phyloP scores from a whole-genome alignment of 73 alveolate genomes.

The Uronychia setigera region DNA sequence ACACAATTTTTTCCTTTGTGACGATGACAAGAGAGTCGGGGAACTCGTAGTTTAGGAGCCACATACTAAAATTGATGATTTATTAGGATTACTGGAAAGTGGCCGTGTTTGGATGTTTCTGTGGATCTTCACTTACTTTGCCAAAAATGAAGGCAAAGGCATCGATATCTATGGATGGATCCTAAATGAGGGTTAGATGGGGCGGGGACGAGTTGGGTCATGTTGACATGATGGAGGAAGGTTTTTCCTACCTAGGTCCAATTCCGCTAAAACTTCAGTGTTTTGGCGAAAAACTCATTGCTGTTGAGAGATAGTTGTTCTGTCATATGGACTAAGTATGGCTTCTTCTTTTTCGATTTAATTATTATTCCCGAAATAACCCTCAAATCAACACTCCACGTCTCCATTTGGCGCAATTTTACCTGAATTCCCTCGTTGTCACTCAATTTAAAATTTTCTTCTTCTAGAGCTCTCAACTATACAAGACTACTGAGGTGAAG shows the following conservation, averaged over 20 bases:
- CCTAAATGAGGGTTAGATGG: background rate
- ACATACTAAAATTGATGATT: conserved; percentile 21
- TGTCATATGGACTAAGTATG: background rate
- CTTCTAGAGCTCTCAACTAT: background rate
- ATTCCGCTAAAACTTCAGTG: background rate
- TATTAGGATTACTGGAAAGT: conserved; percentile 12
- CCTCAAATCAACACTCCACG: background rate
- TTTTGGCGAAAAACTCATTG: conserved; percentile 1
- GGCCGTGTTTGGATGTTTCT: conserved; percentile 1
- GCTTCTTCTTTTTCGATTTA: conserved; percentile 1
- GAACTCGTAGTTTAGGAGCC: conserved; percentile 71
- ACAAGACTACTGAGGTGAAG: background rate
- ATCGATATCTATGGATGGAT: background rate
- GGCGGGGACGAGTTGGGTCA: background rate
- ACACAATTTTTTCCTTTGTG: conserved; percentile 60
- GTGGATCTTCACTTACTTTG: background rate
- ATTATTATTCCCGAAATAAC: background rate
- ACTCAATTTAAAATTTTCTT: no score
- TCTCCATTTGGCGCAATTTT: background rate
- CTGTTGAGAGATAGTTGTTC: background rate
- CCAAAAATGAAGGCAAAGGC: background rate
- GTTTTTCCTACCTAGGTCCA: background rate
- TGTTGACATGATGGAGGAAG: background rate
- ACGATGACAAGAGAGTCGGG: conserved; percentile 59
- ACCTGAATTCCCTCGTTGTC: no score